Evolutionary conservation across 2,329 filamentous ascomycete species (phyloP).

Genomic region (Colletotrichum limetticola): DNA sequence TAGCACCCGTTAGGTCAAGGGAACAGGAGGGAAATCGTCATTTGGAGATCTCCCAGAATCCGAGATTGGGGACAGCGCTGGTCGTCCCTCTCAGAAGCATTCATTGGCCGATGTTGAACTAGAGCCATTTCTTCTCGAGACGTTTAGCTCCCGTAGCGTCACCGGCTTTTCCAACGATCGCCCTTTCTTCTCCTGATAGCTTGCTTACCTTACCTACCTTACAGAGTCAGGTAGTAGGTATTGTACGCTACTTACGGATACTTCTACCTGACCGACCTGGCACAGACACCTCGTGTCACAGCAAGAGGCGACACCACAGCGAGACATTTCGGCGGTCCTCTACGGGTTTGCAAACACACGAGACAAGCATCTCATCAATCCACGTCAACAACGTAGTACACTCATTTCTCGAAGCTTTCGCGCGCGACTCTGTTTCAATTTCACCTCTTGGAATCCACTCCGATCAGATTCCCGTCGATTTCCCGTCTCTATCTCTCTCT

Average conservation of each 20-base stretch:
- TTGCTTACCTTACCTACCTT: neutral
- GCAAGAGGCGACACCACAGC: constrained; percentile 15
- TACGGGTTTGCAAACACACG: neutral
- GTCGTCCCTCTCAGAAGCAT: constrained; percentile 21
- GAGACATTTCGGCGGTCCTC: constrained; percentile 17
- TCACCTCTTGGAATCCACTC: neutral
- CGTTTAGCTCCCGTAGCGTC: constrained; percentile 25
- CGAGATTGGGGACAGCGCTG: constrained; percentile 29
- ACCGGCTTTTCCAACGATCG: constrained; percentile 19
- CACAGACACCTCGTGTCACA: constrained; percentile 23
- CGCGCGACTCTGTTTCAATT: neutral
- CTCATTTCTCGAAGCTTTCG: constrained; percentile 5
- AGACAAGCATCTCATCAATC: neutral
- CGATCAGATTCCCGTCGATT: neutral
- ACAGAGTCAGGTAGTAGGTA: too few species aligned
- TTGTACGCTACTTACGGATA: neutral
- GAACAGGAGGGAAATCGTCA: neutral
- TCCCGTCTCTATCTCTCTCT: neutral
- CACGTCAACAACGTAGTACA: constrained; percentile 1
- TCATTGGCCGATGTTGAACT: constrained; percentile 9
- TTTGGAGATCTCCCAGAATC: neutral
- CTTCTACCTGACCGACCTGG: constrained; percentile 10
- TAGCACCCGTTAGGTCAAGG: neutral
- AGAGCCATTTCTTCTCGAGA: neutral
- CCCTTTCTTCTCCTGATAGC: constrained; percentile 18